Base-by-base conservation (phyloP, 208 protist species). In the Trypanosoma vivax region DNA sequence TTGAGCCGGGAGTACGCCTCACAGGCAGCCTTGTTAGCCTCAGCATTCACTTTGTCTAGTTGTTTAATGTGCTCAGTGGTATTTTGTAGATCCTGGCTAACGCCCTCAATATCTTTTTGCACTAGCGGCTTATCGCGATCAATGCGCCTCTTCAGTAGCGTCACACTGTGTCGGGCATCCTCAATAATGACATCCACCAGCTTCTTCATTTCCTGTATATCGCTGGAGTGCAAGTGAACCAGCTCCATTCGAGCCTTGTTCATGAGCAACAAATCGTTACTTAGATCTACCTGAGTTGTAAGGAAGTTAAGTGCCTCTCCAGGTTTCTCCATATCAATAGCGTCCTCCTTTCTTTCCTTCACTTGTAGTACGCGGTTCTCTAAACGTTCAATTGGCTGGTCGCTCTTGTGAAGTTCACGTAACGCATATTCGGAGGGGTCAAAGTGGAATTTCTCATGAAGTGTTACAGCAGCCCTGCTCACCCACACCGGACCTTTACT, bases 181-280 rank as follows among this genome's bases (percentile, higher is more conserved):
- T 75, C 71, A 57, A 92, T 75, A 34, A 76, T n/a, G 18, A 34
- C 14, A n/a, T 75, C 63, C 5, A 86, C 58, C 2, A 74, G 60
- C 4, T 37, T 45, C 19, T 73, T 72, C 28, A 88, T 62, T 30
- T 76, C 70, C 13, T 65, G 70, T 16, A 78, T 62, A 56, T 91
- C 83, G 18, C 82, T 76, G 16, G 50, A 40, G 72, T 86, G 77
- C 42, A 82, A 51, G 24, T 27, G 38, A 6, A 91, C 74, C 46
- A 88, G 67, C 21, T 63, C 57, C 61, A 91, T 74, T 41, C 83
- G 83, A 0, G 83, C 79, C 65, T 84, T 85, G 65, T 91, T 88
- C 48, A 88, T 70, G 14, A 88, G 65, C 45, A 91, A 61, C 35
- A 91, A 27, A 45, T 91, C 83, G 56, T 91, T 91, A 6, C 71